phyloP scores from a whole-genome alignment of 257 asterid genomes.

The Petrea volubilis region DNA sequence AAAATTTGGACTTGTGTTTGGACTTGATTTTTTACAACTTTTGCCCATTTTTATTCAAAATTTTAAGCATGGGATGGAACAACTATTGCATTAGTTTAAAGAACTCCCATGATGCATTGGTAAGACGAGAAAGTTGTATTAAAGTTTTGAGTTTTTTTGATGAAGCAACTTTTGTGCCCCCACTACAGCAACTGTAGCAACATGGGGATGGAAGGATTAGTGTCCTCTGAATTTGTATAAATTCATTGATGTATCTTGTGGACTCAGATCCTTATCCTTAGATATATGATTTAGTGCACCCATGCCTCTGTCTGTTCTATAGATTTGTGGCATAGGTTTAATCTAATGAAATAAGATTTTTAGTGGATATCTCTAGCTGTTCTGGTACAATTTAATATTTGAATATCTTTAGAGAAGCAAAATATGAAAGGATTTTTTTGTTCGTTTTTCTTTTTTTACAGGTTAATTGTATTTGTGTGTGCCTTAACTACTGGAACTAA shows the following conservation, averaged over 20 bases:
- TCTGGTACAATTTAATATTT: background rate
- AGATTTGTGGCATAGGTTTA: background rate
- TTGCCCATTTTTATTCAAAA: background rate
- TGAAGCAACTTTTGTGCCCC: background rate
- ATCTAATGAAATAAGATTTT: background rate
- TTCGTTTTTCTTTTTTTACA: no score
- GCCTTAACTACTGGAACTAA: constrained; percentile 14
- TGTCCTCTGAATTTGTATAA: background rate
- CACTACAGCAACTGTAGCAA: background rate
- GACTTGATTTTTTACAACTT: background rate
- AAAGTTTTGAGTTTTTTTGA: background rate
- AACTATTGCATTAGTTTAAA: background rate
- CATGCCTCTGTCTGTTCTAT: background rate
- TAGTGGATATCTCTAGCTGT: background rate
- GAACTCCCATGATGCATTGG: background rate
- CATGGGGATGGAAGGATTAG: background rate
- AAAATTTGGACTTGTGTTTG: background rate
- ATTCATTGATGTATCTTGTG: background rate
- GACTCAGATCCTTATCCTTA: background rate
- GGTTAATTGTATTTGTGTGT: no score
- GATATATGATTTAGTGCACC: background rate
- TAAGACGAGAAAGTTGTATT: background rate
- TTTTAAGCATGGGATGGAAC: background rate
- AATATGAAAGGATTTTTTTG: background rate
- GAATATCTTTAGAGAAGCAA: no score